These are phyloP conservation scores for Lactarius indigo DNA, from an alignment of 768 basidiomycete genomes.

Conservation along the genomic window DNA sequence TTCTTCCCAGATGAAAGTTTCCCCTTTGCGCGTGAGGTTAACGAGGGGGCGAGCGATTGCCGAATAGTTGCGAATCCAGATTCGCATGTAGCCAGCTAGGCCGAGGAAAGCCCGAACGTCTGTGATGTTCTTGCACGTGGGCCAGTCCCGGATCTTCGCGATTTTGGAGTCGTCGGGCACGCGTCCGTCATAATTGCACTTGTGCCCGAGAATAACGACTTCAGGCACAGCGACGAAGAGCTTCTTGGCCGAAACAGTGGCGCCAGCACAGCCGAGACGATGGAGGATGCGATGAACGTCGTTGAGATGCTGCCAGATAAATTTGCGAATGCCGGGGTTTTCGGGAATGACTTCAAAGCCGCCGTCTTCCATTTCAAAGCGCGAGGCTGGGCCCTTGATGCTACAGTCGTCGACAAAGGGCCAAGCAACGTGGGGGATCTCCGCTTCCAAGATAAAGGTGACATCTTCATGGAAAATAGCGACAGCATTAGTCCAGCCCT, in stretches of 20 bases:
- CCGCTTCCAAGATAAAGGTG: not conserved
- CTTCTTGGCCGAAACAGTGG: not conserved
- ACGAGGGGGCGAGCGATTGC: too few relatives aligned
- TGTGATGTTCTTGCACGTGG: conserved; percentile 15
- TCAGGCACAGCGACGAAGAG: conserved; percentile 15
- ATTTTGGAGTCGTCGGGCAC: conserved; percentile 30
- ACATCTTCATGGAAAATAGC: not conserved
- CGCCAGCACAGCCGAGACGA: not conserved
- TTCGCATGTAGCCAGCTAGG: too few relatives aligned
- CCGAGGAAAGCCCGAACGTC: conserved; percentile 30
- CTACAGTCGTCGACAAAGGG: too few relatives aligned
- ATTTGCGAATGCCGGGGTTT: not conserved
- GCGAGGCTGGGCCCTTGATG: too few relatives aligned
- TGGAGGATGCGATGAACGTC: not conserved
- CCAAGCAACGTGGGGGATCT: not conserved
- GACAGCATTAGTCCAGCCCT: not conserved
- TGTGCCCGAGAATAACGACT: conserved; percentile 37
- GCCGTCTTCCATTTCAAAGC: not conserved
- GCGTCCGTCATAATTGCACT: conserved; percentile 35
- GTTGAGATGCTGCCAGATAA: not conserved
- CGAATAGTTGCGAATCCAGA: too few relatives aligned
- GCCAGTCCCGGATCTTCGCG: conserved; percentile 32
- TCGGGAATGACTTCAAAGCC: not conserved
- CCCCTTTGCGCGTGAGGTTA: too few relatives aligned
- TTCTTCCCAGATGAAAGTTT: too few relatives aligned